Evolutionary conservation across 371 early-diverging fungal genomes (phyloP), one percentile per base, ranked within the genome.

Genomic region (Rhizopus stolonifer): DNA sequence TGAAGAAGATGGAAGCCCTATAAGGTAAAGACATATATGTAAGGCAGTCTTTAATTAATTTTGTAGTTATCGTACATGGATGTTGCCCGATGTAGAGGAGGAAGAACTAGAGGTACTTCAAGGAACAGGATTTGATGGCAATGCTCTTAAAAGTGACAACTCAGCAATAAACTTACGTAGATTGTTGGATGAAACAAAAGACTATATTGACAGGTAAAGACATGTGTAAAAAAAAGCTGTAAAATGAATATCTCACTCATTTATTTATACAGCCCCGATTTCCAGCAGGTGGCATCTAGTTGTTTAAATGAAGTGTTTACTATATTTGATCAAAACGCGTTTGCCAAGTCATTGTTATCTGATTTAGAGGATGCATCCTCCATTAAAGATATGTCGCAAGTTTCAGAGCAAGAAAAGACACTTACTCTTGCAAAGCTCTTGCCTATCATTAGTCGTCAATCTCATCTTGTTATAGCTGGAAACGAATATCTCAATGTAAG

Each of bases 401-500:
- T 70, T 13, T 50, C 61, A 7, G 47, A 42, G 2, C 21, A 59
- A 47, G 71, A 60, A n/a, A 74, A 75, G 29, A 76, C 72, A 31
- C 64, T 91, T 8, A 82, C 88, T 1, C 60, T 95, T 14, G 93
- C 88, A 2, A 84, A 83, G 49, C 64, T 92, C 29, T 61, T 95
- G 55, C 93, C 95, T 17, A 54, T 78, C 45, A 79, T 94, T 44
- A 81, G 88, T 17, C 80, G 87, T 47, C 85, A 89, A 64, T 88
- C 85, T 10, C 90, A 93, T 59, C 58, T 81, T 53, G 82, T 92
- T 25, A 77, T 94, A 48, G 85, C 91, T 65, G 91, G 93, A 19
- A 93, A 93, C 69, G 79, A 83, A 56, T 95, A 87, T 56, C 67
- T 93, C 7, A 91, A 93, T 61, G 87, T 74, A 74, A 63, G n/a